These are phyloP conservation scores for Globisporangium carolinianum DNA, from an alignment of 352 stramenopile genomes.

Conservation along the genomic window DNA sequence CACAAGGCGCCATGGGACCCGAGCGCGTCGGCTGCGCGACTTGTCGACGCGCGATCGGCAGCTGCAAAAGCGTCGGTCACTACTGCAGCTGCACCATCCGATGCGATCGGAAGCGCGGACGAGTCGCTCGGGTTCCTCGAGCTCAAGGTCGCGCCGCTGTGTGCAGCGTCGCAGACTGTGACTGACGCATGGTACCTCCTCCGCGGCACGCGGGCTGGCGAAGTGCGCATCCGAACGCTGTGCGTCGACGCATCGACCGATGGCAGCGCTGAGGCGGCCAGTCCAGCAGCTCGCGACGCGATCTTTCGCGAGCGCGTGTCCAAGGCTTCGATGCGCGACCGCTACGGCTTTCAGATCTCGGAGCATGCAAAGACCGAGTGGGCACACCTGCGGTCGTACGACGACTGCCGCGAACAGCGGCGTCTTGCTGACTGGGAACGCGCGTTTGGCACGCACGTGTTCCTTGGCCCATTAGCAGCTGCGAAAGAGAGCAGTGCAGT, in stretches of 20 bases:
- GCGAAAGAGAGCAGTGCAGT: slow-evolving; percentile 16
- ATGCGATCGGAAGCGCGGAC: slow-evolving; percentile 18
- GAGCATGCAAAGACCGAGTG: slow-evolving; percentile 29
- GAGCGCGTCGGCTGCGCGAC: neutral
- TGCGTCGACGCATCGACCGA: slow-evolving; percentile 24
- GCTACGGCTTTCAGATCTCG: slow-evolving; percentile 65
- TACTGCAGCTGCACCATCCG: neutral
- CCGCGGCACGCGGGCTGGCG: slow-evolving; percentile 35
- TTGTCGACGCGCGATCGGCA: neutral
- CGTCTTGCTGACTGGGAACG: slow-evolving; percentile 59
- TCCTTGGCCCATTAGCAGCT: slow-evolving; percentile 7
- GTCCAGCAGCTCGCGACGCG: slow-evolving; percentile 14
- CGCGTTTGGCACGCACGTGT: slow-evolving; percentile 34
- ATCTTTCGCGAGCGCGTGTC: slow-evolving; percentile 36
- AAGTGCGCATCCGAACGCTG: slow-evolving; percentile 62
- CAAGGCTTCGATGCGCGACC: slow-evolving; percentile 31
- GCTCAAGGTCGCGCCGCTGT: slow-evolving; percentile 34
- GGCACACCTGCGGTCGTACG: slow-evolving; percentile 60
- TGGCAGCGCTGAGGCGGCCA: neutral
- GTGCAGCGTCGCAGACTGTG: slow-evolving; percentile 21
- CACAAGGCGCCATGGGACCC: neutral
- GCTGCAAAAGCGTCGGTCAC: neutral
- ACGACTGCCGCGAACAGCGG: slow-evolving; percentile 64
- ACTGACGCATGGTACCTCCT: slow-evolving; percentile 63
- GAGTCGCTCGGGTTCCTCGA: slow-evolving; percentile 49